Base-by-base conservation (phyloP, 2,329 filamentous ascomycete genomes). In the Trichoderma brevicompactum region DNA sequence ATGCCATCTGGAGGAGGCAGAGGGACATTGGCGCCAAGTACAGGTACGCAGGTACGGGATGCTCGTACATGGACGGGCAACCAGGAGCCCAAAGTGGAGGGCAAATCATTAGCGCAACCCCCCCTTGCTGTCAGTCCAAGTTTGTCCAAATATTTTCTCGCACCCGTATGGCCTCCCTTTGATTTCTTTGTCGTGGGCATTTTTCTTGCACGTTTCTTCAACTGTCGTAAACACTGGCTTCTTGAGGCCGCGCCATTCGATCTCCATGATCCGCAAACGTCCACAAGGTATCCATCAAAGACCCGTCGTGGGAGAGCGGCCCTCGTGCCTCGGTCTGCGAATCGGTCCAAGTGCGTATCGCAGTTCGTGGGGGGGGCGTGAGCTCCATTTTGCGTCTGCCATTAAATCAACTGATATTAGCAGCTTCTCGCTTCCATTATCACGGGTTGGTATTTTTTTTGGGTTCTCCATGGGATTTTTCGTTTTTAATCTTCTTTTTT, bases 331-430 rank as follows among this genome's bases (percentile, higher is more conserved):
- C 49, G 59, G 59, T 63, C 59, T 63, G 40, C 59, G 40, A 54
- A 63, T 63, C 59, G 49, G 59, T 54, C 49, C 59, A 63, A 63
- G 59, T 61, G 58, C 58, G 12, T 34, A 46, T 38, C 46, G 15
- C 15, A 28, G 44, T 44, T 63, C 49, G 59, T 63, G 59, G 59
- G 59, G 59, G 59, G 40, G 40, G 49, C 46, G 36, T 53, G 49
- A 53, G 38, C 59, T 50, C 59, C 49, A 54, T 63, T 44, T 44
- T 63, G 49, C 59, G 59, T 54, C 40, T 63, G 49, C 38, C 49
- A 53, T 44, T 36, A 6, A n/a, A 54, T 50, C 58, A 13, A 32
- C 10, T 23, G 28, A 54, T 63, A 44, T 54, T 46, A 63, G 28
- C 10, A 19, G n/a, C 49, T 38, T 28, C 49, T 63, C 59, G 59